A percentile compares a stretch with the other conserved stretches of the same genome.
These are phyloP conservation scores for Umbelopsis vinacea DNA, from an alignment of 192 early-diverging fungal genomes.

Conservation along the genomic window DNA sequence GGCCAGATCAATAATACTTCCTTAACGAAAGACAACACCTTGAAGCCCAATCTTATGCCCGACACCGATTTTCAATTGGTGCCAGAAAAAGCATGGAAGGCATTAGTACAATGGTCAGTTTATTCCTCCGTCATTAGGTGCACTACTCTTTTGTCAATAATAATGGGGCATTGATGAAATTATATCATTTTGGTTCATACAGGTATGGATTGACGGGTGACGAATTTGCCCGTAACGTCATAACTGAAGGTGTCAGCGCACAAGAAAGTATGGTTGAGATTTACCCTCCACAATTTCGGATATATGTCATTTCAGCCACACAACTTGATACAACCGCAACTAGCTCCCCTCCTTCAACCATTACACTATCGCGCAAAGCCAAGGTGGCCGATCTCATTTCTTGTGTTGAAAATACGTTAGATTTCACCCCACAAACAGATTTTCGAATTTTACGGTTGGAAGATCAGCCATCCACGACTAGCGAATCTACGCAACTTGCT, in stretches of 20 bases:
- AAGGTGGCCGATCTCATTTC: conserved; percentile 36
- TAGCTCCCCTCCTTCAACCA: conserved; percentile 26
- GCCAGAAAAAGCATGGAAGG: conserved; percentile 54
- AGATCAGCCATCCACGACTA: background rate
- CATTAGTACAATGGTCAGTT: conserved; percentile 52
- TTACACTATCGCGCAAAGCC: conserved; percentile 35
- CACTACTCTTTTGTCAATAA: no score
- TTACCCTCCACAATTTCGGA: conserved; percentile 43
- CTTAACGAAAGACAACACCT: conserved; percentile 38
- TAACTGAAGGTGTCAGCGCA: conserved; percentile 25
- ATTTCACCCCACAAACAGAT: background rate
- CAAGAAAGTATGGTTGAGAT: conserved; percentile 42
- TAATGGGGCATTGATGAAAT: background rate
- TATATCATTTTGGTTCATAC: conserved; percentile 21
- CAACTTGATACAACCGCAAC: conserved; percentile 17
- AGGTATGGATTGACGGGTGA: conserved; percentile 48
- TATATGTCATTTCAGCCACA: conserved; percentile 38
- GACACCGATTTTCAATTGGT: conserved; percentile 42
- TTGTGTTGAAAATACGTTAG: conserved; percentile 20
- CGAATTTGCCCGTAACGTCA: conserved; percentile 42
- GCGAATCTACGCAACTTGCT: background rate
- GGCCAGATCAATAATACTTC: conserved; percentile 53
- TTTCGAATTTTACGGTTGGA: conserved; percentile 36
- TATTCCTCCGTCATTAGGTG: background rate
- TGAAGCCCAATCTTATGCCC: conserved; percentile 42